Base-by-base conservation (phyloP, 192 early-diverging fungal genomes). In the Dissophora globulifera region DNA sequence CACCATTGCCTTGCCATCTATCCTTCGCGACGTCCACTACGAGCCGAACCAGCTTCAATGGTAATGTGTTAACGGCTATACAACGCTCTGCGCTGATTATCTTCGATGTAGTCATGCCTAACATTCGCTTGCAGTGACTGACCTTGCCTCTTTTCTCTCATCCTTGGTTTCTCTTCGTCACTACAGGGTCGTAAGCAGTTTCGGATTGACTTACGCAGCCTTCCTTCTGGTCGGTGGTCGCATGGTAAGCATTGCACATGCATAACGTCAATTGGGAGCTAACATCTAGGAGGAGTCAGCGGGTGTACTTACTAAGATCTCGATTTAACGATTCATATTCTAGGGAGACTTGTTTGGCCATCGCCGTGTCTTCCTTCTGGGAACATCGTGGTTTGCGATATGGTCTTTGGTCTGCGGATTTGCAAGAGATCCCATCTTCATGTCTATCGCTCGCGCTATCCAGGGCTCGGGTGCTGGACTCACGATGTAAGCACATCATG, bases 271-370 rank as follows among this genome's bases (percentile, higher is more conserved):
- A n/a, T n/a, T n/a, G n/a, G n/a, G n/a, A n/a, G n/a, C n/a, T n/a
- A n/a, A n/a, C n/a, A n/a, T n/a, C n/a, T n/a, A n/a, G n/a, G n/a
- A n/a, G n/a, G n/a, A n/a, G n/a, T n/a, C n/a, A n/a, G n/a, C n/a
- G n/a, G n/a, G n/a, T n/a, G n/a, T n/a, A n/a, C n/a, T n/a, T n/a
- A n/a, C n/a, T n/a, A n/a, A n/a, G n/a, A n/a, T n/a, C n/a, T n/a
- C n/a, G n/a, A n/a, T n/a, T 38, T 38, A 13, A 38, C 35, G 35
- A 9, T 38, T 9, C 35, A 38, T 9, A n/a, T n/a, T 38, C 13
- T 45, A 69, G 67, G 78, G 79, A 6, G 79, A 81, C 59, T 51
- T 81, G 2, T 81, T 76, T 66, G 79, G 79, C n/a, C 72, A 81
- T 31, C 48, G 62, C 15, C 47, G 67, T 2, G 47, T 81, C 8